Evolutionary conservation across 2,329 filamentous ascomycete species (phyloP), one percentile per base, ranked within the genome.

Genomic region (Thermoascus crustaceus): DNA sequence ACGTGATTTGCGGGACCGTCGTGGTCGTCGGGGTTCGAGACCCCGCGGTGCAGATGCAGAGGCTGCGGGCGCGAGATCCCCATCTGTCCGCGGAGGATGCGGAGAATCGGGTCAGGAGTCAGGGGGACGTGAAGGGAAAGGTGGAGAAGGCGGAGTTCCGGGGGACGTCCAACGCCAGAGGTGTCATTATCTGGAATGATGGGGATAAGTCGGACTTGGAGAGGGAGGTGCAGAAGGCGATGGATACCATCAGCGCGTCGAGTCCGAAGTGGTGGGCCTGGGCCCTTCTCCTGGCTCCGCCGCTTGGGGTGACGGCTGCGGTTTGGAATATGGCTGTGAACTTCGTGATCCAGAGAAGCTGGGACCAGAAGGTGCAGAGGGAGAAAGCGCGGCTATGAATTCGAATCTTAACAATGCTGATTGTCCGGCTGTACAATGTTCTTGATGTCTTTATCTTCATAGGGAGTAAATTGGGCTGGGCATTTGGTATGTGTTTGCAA

Each of bases 171-270:
- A 52, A 57, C 26, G 68, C 66, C 5, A 73, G 71, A 31, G 89
- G 88, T 0, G 73, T 87, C 3, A 85, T 95, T 21, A 73, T 98
- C 16, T 91, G 85, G 85, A 98, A 98, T 63, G 89, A 96, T 63
- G 76, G 76, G 2, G 77, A 76, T 30, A 79, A 71, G 52, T 78
- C 78, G 22, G 76, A 86, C 43, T 59, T 98, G 53, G 73, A 75
- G 60, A 60, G 54, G 33, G 78, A 85, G 57, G 66, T 96, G 7
- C 69, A 72, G 34, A 67, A 64, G 40, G 82, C 80, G 5, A 77
- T 96, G 66, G 54, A 50, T 3, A 70, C 72, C 41, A 64, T 95
- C 23, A 71, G 68, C 50, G 66, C 52, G 30, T 62, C 64, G 11
- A 91, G 82, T 57, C 85, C 85, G 5, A 61, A 66, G 42, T 93